Base-by-base conservation (phyloP, 495 filamentous ascomycete genomes). In the Penicillium pulvis region DNA sequence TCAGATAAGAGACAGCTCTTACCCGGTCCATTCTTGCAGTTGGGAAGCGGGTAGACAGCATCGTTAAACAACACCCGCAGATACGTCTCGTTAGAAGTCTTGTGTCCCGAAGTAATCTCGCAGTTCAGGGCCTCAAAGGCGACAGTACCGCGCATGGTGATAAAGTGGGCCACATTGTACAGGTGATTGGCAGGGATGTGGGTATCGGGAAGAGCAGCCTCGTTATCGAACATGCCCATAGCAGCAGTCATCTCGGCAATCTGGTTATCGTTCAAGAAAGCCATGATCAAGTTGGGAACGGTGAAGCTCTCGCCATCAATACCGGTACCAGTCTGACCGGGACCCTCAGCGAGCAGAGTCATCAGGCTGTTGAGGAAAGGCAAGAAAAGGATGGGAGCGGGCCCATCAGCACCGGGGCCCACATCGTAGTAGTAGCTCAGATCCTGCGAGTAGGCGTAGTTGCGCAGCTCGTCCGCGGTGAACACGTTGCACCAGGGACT, bases 381-480 rank as follows among this genome's bases (percentile, higher is more conserved):
- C 14, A 81, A 64, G 75, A 85, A 63, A 30, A 66, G 60, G n/a
- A 78, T 70, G 41, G 71, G 70, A 16, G 72, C 73, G 30, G 79
- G 71, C 7, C 79, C 67, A 56, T 78, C 74, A 3, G 77, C 73
- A 6, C 82, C 82, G 4, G 80, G 80, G 0, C 84, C 82, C 49
- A 75, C 75, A 24, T 80, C 80, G 53, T 85, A 85, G 62, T 80
- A 87, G 61, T 86, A 86, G 19, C 82, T 76, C 53, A 86, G 65
- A 66, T 85, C 83, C 52, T 85, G 82, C 0, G 77, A 75, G 63
- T 86, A 87, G 55, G 84, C 81, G 61, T 87, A 85, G 57, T 78
- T 59, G 47, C 68, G 68, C 19, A 84, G 71, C 63, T 86, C 83
- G 0, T 77, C 64, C 30, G 83, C 66, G 3, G 76, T 79, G 59